Evolutionary conservation across 306 rosid species (phyloP).

Genomic region (Castanea crenata): DNA sequence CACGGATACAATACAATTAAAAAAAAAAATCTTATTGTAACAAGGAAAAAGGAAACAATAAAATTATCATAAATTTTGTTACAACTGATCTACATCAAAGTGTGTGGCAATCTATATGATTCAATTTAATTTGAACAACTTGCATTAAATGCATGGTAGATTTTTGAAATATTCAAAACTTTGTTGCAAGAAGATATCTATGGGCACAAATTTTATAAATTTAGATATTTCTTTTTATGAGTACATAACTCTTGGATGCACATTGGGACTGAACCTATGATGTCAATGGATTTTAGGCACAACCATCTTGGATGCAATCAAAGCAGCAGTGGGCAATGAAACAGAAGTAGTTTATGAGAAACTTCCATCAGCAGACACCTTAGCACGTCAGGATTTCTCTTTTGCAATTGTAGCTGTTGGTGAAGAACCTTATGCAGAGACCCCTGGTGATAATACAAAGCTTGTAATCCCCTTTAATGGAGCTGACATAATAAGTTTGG

Average conservation of each 20-base stretch:
- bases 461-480: constrained; percentile 65
- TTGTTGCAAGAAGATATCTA: background rate
- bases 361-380: constrained; percentile 48
- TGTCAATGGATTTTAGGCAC: constrained; percentile 48
- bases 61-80: background rate
- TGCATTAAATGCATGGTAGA: background rate
- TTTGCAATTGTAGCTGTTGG: constrained; percentile 79
- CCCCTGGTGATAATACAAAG: constrained; percentile 53
- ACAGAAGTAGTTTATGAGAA: constrained; percentile 58
- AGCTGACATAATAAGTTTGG: constrained; percentile 47
- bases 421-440: constrained; percentile 74
- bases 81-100: background rate
- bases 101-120: background rate
- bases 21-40: too few species aligned
- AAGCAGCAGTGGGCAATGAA: constrained; percentile 55
- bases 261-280: background rate
- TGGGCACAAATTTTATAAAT: background rate
- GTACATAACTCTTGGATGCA: background rate
- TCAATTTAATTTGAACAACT: background rate
- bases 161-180: background rate
- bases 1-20: too few species aligned
- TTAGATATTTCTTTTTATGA: constrained; percentile 1
- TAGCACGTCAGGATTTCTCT: constrained; percentile 51
- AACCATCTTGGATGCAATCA: constrained; percentile 77
- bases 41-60: too few species aligned